Conservation (phyloP, 202 grass and related monocot genomes). For the Panicum virgatum region DNA sequence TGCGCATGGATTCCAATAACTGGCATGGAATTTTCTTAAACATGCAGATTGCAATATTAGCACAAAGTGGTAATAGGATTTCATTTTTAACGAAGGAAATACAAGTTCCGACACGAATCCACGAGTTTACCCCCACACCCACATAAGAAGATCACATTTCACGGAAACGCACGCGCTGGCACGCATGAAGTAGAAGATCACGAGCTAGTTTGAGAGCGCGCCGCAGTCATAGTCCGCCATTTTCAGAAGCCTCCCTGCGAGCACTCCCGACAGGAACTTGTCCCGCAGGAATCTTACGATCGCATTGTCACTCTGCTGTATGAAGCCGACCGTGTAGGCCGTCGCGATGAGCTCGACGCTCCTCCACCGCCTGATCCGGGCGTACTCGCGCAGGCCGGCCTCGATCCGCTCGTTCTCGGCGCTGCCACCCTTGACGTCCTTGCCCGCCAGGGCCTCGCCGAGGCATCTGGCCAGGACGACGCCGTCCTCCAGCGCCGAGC, state of each 20-base stretch:
- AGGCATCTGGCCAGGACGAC: slow-evolving; percentile 62
- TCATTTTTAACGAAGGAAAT: too few relatives aligned
- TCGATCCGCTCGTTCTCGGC: slow-evolving; percentile 30
- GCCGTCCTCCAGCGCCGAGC: slow-evolving; percentile 71
- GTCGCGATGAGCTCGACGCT: slow-evolving; percentile 35
- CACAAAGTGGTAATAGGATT: too few relatives aligned
- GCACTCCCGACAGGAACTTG: slow-evolving; percentile 38
- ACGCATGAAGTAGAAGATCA: not conserved
- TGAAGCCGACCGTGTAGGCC: slow-evolving; percentile 42
- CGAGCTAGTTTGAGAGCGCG: slow-evolving; percentile 31
- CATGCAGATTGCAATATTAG: too few relatives aligned
- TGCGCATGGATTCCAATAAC: too few relatives aligned
- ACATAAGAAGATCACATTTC: too few relatives aligned
- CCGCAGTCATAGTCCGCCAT: slow-evolving; percentile 54
- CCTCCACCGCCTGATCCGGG: slow-evolving; percentile 54
- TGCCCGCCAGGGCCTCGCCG: slow-evolving; percentile 27
- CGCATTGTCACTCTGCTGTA: slow-evolving; percentile 44
- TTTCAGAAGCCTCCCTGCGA: slow-evolving; percentile 28
- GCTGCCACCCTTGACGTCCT: not conserved
- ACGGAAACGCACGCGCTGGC: not conserved
- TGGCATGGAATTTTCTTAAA: too few relatives aligned
- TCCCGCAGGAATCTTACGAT: slow-evolving; percentile 57
- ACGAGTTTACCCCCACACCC: too few relatives aligned
- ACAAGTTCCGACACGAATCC: too few relatives aligned
- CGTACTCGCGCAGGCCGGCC: slow-evolving; percentile 43